Percentiles rank a stretch among this genome's conserved stretches.
Evolutionary conservation across 2,329 filamentous ascomycete genomes (phyloP).

Genomic region (Ilyonectria robusta): DNA sequence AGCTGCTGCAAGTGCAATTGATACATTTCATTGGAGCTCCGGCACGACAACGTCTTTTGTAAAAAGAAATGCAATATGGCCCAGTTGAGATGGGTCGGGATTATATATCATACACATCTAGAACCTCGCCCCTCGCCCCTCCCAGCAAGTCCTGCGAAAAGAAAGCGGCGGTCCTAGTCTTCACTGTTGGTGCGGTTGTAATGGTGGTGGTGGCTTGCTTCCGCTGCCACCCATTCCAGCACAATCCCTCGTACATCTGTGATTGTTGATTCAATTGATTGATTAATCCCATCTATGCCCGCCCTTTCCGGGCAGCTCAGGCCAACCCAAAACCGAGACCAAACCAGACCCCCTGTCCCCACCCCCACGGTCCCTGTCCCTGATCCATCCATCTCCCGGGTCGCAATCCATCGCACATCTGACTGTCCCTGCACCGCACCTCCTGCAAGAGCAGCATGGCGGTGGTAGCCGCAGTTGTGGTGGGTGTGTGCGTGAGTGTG

Average conservation of each 20-base stretch:
- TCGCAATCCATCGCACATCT: slow-evolving; percentile 35
- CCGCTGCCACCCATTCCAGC: slow-evolving; percentile 5
- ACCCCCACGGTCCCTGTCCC: slow-evolving; percentile 36
- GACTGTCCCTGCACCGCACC: slow-evolving; percentile 23
- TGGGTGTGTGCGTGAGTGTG: slow-evolving; percentile 9
- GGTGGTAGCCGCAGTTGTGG: background rate
- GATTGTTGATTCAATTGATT: slow-evolving; percentile 9
- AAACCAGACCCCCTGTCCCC: slow-evolving; percentile 31
- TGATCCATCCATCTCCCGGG: slow-evolving; percentile 39
- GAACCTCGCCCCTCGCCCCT: slow-evolving; percentile 7
- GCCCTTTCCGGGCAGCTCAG: slow-evolving; percentile 22
- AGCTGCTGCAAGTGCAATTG: slow-evolving; percentile 15
- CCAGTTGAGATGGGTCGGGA: slow-evolving; percentile 33
- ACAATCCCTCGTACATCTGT: slow-evolving; percentile 2
- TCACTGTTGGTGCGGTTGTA: background rate
- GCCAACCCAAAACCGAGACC: slow-evolving; percentile 31
- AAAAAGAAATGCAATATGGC: slow-evolving; percentile 23
- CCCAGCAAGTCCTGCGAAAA: background rate
- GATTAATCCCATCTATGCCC: slow-evolving; percentile 22
- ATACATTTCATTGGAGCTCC: slow-evolving; percentile 22
- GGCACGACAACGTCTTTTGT: slow-evolving; percentile 9
- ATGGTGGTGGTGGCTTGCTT: background rate
- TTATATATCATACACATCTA: slow-evolving; percentile 48
- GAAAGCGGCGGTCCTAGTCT: background rate
- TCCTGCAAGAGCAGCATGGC: slow-evolving; percentile 19